Evolutionary conservation across 2,329 filamentous ascomycete genomes (phyloP).

Genomic region (Kalmusia sp.): DNA sequence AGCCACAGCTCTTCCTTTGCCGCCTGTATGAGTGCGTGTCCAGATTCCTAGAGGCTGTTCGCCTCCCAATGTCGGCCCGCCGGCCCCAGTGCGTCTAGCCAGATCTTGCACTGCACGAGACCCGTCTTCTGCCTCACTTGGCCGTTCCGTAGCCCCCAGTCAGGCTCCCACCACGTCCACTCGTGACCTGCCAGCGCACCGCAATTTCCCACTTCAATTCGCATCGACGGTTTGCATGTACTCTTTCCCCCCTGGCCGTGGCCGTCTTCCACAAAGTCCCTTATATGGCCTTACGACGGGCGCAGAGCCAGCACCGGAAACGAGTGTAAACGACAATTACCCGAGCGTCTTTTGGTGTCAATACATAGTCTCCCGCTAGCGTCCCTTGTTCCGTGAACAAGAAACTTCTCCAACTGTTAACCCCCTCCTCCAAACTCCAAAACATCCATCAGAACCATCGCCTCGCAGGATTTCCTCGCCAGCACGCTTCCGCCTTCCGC

Average conservation of each 20-base stretch:
- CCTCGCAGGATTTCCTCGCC: conserved; percentile 7
- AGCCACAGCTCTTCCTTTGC: background rate
- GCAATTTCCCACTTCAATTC: conserved; percentile 10
- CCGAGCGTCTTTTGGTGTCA: conserved; percentile 24
- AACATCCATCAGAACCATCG: background rate
- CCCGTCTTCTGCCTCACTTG: conserved; percentile 32
- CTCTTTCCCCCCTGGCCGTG: background rate
- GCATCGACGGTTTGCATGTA: background rate
- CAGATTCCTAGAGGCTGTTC: conserved; percentile 13
- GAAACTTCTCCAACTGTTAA: background rate
- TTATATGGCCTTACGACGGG: conserved; percentile 26
- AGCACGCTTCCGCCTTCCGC: conserved; percentile 11
- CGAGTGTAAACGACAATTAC: conserved; percentile 25
- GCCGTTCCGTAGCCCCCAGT: conserved; percentile 21
- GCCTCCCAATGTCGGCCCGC: conserved; percentile 32
- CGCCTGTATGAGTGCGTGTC: conserved; percentile 13
- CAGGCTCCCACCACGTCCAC: conserved; percentile 28
- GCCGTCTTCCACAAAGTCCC: conserved; percentile 17
- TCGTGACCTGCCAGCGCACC: conserved; percentile 29
- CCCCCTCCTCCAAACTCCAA: background rate
- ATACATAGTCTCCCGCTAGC: conserved; percentile 30
- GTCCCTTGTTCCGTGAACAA: conserved; percentile 35
- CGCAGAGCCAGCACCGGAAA: conserved; percentile 32
- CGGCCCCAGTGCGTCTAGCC: conserved; percentile 30
- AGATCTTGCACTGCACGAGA: conserved; percentile 40